Evolutionary conservation across 345 rosid species (phyloP), one percentile per base, ranked within the genome.

Genomic region (Melaleuca alternifolia): DNA sequence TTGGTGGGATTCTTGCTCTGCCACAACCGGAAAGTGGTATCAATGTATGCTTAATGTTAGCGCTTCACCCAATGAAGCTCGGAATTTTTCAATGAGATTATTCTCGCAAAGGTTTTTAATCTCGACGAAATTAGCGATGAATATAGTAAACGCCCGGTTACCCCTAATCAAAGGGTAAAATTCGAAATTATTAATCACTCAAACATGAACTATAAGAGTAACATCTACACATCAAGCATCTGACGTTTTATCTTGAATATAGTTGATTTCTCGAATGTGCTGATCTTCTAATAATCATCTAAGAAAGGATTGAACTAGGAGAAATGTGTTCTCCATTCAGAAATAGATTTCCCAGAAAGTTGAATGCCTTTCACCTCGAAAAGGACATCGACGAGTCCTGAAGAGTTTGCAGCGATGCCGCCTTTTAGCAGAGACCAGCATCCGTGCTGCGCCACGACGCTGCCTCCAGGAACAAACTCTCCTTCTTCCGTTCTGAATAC

Each of bases 391-490:
- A 87, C 93, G 61, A 59, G 89, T 71, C 92, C 89, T 24, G 95
- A 89, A 90, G 90, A 90, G 86, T 94, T 88, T 9, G 97, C 93
- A 44, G 85, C 87, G 11, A 94, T 65, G 75, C 98, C 99, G 28
- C 97, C 98, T 92, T 94, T 94, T 24, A 95, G 91, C 86, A 95
- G 62, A 65, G 98, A 93, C 99, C 99, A 96, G 89, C 98, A 96
- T 16, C 96, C 92, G 20, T 91, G 65, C 75, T 88, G 87, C 3
- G 99, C 96, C 16, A 84, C 30, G 26, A 92, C 91, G 87, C 88
- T 76, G 83, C 96, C 98, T 5, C 87, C 94, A 51, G 23, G 90
- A 41, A 91, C 87, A 86, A 92, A 75, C 86, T 84, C 88, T n/a
- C 92, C 95, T 20, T 86, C 65, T 52, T 48, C 85, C 51, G 90